Base-by-base conservation (phyloP, 2,329 filamentous ascomycete species). In the Amylocarpus encephaloides region DNA sequence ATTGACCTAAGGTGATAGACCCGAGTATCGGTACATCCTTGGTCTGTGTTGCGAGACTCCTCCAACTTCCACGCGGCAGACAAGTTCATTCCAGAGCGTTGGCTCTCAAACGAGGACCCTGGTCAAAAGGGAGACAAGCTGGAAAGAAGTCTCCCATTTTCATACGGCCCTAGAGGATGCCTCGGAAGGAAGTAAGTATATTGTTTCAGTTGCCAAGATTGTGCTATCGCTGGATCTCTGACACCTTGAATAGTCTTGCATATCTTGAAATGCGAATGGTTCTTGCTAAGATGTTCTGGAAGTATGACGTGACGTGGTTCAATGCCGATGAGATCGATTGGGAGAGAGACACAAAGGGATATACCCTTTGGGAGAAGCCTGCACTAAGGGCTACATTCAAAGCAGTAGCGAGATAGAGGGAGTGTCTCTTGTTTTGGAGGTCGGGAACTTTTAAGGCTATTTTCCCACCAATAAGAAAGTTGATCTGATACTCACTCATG, bases 231-330 rank as follows among this genome's bases (percentile, higher is more conserved):
- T 16, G 34, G 16, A 22, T 26, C 22, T 5, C 15, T 35, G 16
- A 35, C 26, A 10, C 22, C 13, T 36, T 36, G 34, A 6, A 42
- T 42, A 58, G 54, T 26, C 51, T 56, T 15, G 56, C 54, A 26
- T 56, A 56, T 29, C 46, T 58, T 1, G 56, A 58, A 32, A 56
- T 58, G 52, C 51, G 54, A 6, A 55, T 58, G 51, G 54, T 58
- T 6, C 54, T 58, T 22, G 56, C 54, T 3, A 58, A 55, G 18
- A n/a, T 56, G 19, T 56, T 56, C 30, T 57, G 54, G 51, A 43
- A 53, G 16, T 58, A 53, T n/a, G 48, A 58, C 30, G 36, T 56
- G n/a, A 43, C 34, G 18, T 58, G 55, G 55, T 50, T 54, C 38
- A 59, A 58, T 41, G 46, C 48, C 13, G 52, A 53, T 11, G 55